Percentiles rank a stretch among this genome's conserved stretches.
phyloP scores from a whole-genome alignment of 2,329 filamentous ascomycete genomes.

The Apiospora koreana region DNA sequence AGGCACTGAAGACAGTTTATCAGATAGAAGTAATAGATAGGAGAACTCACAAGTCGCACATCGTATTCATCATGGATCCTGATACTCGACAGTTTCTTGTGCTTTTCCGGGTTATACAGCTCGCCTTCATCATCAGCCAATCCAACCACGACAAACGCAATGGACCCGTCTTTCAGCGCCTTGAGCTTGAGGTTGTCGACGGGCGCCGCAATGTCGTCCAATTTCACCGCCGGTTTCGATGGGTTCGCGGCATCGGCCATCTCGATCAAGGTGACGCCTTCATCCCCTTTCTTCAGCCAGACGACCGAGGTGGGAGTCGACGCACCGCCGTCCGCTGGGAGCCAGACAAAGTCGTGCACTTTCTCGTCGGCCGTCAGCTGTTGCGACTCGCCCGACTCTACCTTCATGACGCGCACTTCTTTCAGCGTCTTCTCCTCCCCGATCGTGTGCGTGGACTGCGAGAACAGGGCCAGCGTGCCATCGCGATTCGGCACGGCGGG shows the following conservation, averaged over 20 bases:
- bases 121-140: constrained; percentile 31
- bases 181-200: constrained; percentile 36
- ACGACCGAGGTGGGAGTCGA: constrained; percentile 27
- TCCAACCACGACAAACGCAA: constrained; percentile 39
- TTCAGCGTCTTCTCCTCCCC: constrained; percentile 30
- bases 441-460: constrained; percentile 38
- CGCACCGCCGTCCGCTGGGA: constrained; percentile 26
- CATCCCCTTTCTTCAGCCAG: constrained; percentile 31
- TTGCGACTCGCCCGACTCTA: constrained; percentile 30
- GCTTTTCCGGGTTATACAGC: constrained; percentile 34
- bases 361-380: constrained; percentile 29
- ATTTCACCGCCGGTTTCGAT: constrained; percentile 25
- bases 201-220: constrained; percentile 34
- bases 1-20: neutral
- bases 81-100: constrained; percentile 28
- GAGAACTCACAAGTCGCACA: constrained; percentile 33
- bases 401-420: constrained; percentile 36
- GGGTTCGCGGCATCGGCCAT: constrained; percentile 26
- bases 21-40: neutral
- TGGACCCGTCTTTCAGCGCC: constrained; percentile 32
- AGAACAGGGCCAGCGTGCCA: constrained; percentile 43
- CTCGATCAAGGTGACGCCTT: constrained; percentile 34
- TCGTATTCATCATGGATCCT: constrained; percentile 36
- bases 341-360: constrained; percentile 37
- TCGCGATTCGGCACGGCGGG: constrained; percentile 41